Conservation (phyloP, 2,329 filamentous ascomycete genomes). For the Capronia americana region DNA sequence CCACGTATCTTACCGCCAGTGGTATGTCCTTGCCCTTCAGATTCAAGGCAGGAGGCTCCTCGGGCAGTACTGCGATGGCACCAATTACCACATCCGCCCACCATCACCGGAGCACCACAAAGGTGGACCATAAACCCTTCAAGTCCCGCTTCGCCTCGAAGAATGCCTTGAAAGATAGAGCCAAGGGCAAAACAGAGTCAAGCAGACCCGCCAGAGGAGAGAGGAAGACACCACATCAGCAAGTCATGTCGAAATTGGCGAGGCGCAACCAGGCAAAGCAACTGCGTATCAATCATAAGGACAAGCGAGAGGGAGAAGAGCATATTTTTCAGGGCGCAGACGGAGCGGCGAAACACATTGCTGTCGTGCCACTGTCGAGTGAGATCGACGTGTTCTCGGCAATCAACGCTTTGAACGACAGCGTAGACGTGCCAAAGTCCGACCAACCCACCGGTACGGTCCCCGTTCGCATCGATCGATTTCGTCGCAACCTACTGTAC, state of each 20-base stretch:
- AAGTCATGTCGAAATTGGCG: conserved; percentile 97
- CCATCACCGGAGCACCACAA: conserved; percentile 92
- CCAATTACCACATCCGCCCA: conserved; percentile 69
- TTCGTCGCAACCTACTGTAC: conserved; percentile 94
- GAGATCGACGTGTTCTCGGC: conserved; percentile 72
- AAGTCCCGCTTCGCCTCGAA: conserved; percentile 93
- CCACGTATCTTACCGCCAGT: neutral
- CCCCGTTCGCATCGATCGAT: conserved; percentile 79
- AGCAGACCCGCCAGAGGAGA: conserved; percentile 67
- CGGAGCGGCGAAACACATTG: conserved; percentile 85
- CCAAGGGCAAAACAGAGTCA: conserved; percentile 82
- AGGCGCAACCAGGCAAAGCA: conserved; percentile 94
- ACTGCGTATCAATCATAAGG: conserved; percentile 80
- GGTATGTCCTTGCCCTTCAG: conserved; percentile 72
- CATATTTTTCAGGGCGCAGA: conserved; percentile 85
- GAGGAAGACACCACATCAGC: conserved; percentile 90
- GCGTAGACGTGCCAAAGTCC: conserved; percentile 77
- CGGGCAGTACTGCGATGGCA: conserved; percentile 72
- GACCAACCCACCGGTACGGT: conserved; percentile 64
- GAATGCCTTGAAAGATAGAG: conserved; percentile 79
- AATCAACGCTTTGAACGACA: conserved; percentile 73
- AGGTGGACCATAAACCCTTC: conserved; percentile 84
- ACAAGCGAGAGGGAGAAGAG: conserved; percentile 78
- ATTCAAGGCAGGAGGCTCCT: conserved; percentile 78
- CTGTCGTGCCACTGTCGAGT: conserved; percentile 80